Conservation (phyloP, 2,329 filamentous ascomycete genomes). For the Ophiostoma sp. region DNA sequence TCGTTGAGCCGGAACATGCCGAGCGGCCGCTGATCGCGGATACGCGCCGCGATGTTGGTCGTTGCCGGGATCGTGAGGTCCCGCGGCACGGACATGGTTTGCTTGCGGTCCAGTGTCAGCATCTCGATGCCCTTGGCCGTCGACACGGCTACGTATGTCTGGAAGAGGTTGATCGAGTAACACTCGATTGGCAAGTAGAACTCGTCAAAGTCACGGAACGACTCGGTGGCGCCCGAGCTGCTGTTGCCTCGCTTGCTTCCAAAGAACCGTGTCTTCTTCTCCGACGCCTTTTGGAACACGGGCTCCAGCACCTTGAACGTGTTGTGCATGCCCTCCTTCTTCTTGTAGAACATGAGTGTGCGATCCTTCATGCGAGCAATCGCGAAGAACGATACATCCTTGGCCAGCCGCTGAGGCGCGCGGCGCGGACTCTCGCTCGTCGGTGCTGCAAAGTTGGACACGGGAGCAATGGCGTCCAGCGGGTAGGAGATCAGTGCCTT, state of each 20-base stretch:
- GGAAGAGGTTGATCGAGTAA: constrained; percentile 92
- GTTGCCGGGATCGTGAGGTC: constrained; percentile 75
- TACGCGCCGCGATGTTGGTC: constrained; percentile 75
- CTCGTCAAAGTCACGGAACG: constrained; percentile 96
- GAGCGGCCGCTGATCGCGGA: constrained; percentile 76
- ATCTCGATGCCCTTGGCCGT: constrained; percentile 93
- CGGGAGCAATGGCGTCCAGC: constrained; percentile 70
- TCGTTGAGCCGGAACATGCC: constrained; percentile 96
- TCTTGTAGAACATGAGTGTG: constrained; percentile 93
- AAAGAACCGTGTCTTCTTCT: constrained; percentile 69
- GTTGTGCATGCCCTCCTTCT: constrained; percentile 83
- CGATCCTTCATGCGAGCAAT: constrained; percentile 96
- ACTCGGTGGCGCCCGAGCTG: constrained; percentile 72
- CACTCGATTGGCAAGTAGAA: constrained; percentile 97
- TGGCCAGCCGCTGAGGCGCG: constrained; percentile 86
- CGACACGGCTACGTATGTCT: constrained; percentile 84
- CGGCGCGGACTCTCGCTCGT: constrained; percentile 67
- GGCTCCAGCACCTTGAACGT: constrained; percentile 97
- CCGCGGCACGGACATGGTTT: constrained; percentile 79
- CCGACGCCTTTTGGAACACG: constrained; percentile 84
- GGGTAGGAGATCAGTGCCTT: constrained; percentile 90
- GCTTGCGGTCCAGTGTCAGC: constrained; percentile 93
- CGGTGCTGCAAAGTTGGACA: constrained; percentile 56
- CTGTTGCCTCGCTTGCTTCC: constrained; percentile 47
- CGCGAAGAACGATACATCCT: constrained; percentile 95